Evolutionary conservation across 2,329 filamentous ascomycete genomes (phyloP).

Genomic region (Colletotrichum echinochloae): DNA sequence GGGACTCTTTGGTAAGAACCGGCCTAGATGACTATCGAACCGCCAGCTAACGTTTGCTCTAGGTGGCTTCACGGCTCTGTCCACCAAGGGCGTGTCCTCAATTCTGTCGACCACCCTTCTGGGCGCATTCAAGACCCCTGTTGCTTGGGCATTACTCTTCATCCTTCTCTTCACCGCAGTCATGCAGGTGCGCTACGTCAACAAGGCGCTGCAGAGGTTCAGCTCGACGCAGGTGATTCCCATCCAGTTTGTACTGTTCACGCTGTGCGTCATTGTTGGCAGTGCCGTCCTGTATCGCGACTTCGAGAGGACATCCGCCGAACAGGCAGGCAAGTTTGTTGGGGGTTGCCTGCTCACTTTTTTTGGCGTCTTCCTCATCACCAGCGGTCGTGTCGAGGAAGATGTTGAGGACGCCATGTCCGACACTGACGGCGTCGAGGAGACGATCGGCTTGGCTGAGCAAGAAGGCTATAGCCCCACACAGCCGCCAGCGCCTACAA

Average conservation of each 20-base stretch:
- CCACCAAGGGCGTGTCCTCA: constrained; percentile 96
- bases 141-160: constrained; percentile 87
- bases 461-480: constrained; percentile 59
- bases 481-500: constrained; percentile 53
- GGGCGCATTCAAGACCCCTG: constrained; percentile 88
- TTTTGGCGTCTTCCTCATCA: constrained; percentile 96
- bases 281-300: constrained; percentile 95
- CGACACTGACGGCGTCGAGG: constrained; percentile 70
- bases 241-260: constrained; percentile 97
- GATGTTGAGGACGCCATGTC: constrained; percentile 69
- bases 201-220: constrained; percentile 87
- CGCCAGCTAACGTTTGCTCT: constrained; percentile 16
- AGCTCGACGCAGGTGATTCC: constrained; percentile 98
- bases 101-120: constrained; percentile 92
- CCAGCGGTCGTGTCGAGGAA: constrained; percentile 77
- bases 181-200: constrained; percentile 98
- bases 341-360: constrained; percentile 94
- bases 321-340: constrained; percentile 85
- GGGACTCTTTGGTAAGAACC: constrained; percentile 82
- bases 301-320: constrained; percentile 83
- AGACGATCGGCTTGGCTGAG: constrained; percentile 69
- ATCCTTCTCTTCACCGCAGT: constrained; percentile 87
- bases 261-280: constrained; percentile 92
- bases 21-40: background rate
- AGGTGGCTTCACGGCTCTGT: constrained; percentile 96